Percentiles rank a stretch among this genome's conserved stretches.
Conservation (phyloP, 768 basidiomycete genomes). For the Tylopilus sp. region DNA sequence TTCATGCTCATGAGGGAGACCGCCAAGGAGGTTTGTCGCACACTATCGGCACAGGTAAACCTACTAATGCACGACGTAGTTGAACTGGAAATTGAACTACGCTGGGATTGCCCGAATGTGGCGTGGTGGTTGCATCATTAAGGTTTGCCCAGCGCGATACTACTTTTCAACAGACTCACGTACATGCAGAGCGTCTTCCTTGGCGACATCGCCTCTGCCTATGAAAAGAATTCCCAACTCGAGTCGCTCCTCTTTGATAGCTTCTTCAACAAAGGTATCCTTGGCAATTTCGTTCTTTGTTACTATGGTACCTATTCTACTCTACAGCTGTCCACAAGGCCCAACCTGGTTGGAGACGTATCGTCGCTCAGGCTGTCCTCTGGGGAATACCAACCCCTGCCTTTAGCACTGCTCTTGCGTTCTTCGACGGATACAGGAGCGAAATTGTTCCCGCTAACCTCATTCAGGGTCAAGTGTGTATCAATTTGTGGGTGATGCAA, state of each 20-base stretch:
- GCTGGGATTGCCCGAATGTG: slow-evolving; percentile 98
- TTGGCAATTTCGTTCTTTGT: neutral
- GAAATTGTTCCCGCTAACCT: slow-evolving; percentile 93
- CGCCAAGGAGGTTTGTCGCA: slow-evolving; percentile 72
- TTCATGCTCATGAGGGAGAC: slow-evolving; percentile 99
- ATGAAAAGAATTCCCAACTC: slow-evolving; percentile 75
- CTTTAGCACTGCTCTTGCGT: slow-evolving; percentile 96
- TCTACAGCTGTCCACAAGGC: slow-evolving; percentile 80
- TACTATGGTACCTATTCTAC: neutral
- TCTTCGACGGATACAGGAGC: slow-evolving; percentile 98
- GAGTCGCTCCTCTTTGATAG: slow-evolving; percentile 94
- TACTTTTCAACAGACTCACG: slow-evolving; percentile 6
- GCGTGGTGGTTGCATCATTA: slow-evolving; percentile 99
- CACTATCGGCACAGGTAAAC: neutral
- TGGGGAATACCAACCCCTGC: slow-evolving; percentile 98
- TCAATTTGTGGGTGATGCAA: neutral
- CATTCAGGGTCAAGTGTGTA: slow-evolving; percentile 81
- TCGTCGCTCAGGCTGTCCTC: slow-evolving; percentile 91
- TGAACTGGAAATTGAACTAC: slow-evolving; percentile 92
- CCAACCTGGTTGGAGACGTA: slow-evolving; percentile 97
- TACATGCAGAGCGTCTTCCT: slow-evolving; percentile 77
- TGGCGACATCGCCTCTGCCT: slow-evolving; percentile 87
- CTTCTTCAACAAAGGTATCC: slow-evolving; percentile 91
- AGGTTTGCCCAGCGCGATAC: slow-evolving; percentile 43
- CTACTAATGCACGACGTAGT: slow-evolving; percentile 34